Percentiles rank a stretch among this genome's conserved stretches.
These are phyloP conservation scores for Ceratocystis diversiconidia DNA, from an alignment of 2,329 filamentous ascomycete species.

Conservation along the genomic window DNA sequence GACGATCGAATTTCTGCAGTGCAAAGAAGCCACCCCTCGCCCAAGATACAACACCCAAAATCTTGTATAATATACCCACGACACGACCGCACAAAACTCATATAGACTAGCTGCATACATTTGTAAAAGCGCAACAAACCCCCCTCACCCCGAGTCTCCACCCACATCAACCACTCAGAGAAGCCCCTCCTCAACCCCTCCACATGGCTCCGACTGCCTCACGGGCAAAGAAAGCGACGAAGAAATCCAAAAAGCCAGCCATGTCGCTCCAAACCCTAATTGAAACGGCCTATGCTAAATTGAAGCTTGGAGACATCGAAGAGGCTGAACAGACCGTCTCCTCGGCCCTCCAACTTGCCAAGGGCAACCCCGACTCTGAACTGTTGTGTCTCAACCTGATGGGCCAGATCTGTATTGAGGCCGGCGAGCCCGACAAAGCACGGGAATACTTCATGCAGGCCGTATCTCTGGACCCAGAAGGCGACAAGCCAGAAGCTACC, in stretches of 20 bases:
- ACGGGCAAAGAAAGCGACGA: slow-evolving; percentile 19
- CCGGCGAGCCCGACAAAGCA: slow-evolving; percentile 67
- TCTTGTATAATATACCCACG: no score
- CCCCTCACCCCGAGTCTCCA: no score
- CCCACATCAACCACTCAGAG: background rate
- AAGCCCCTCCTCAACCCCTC: background rate
- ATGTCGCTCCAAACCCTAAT: slow-evolving; percentile 24
- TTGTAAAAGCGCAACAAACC: no score
- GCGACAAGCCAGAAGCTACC: slow-evolving; percentile 50
- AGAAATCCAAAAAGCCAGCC: slow-evolving; percentile 26
- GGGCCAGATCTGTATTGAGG: slow-evolving; percentile 68
- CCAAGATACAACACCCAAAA: no score
- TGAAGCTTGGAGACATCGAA: slow-evolving; percentile 31
- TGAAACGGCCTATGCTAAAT: slow-evolving; percentile 30
- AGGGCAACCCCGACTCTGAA: slow-evolving; percentile 36
- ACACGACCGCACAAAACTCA: no score
- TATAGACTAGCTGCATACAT: no score
- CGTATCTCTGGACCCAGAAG: slow-evolving; percentile 62
- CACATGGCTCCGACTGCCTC: slow-evolving; percentile 29
- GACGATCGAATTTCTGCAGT: slow-evolving; percentile 7
- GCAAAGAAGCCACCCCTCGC: background rate
- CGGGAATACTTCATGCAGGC: slow-evolving; percentile 58
- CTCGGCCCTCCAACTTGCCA: slow-evolving; percentile 29
- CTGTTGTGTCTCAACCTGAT: slow-evolving; percentile 60
- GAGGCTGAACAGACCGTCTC: slow-evolving; percentile 30